Evolutionary conservation across 352 stramenopile species (phyloP).

Genomic region (Aphanomyces cochlioides): DNA sequence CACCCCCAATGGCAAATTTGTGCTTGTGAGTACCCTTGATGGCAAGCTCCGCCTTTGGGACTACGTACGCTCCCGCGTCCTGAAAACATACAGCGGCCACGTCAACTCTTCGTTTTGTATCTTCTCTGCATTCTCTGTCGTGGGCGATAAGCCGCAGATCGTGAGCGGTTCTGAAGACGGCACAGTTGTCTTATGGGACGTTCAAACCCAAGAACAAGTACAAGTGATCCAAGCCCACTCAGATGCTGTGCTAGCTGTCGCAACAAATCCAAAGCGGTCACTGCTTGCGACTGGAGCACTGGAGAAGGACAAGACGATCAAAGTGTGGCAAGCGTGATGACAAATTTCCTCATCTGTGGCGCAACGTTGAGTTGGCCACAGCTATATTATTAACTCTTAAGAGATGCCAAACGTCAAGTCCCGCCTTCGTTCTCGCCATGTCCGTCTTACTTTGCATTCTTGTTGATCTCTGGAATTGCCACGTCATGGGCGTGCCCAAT

Average conservation of each 20-base stretch:
- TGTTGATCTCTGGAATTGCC: too few species aligned
- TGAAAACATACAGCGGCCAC: constrained; percentile 70
- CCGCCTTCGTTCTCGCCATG: too few species aligned
- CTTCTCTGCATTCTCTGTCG: constrained; percentile 74
- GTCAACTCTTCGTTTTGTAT: constrained; percentile 86
- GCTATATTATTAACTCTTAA: too few species aligned
- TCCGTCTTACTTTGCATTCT: too few species aligned
- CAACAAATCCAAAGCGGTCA: constrained; percentile 55
- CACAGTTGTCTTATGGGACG: constrained; percentile 89
- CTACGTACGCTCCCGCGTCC: constrained; percentile 52
- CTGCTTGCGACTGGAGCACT: constrained; percentile 77
- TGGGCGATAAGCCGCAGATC: constrained; percentile 49
- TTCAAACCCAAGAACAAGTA: constrained; percentile 70
- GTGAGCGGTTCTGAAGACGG: constrained; percentile 92
- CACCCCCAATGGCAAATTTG: constrained; percentile 91
- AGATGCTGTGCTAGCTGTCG: constrained; percentile 86
- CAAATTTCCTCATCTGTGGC: too few species aligned
- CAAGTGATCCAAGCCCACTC: constrained; percentile 66
- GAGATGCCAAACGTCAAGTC: too few species aligned
- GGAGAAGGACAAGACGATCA: constrained; percentile 68
- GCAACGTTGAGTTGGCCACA: too few species aligned
- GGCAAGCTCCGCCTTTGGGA: constrained; percentile 89
- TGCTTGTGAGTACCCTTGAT: constrained; percentile 91
- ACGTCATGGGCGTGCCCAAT: too few species aligned
- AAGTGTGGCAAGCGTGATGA: constrained; percentile 38